Percentiles rank a stretch among this genome's conserved stretches.
Evolutionary conservation across 2,329 filamentous ascomycete species (phyloP).

Genomic region (Davidsoniella australis): DNA sequence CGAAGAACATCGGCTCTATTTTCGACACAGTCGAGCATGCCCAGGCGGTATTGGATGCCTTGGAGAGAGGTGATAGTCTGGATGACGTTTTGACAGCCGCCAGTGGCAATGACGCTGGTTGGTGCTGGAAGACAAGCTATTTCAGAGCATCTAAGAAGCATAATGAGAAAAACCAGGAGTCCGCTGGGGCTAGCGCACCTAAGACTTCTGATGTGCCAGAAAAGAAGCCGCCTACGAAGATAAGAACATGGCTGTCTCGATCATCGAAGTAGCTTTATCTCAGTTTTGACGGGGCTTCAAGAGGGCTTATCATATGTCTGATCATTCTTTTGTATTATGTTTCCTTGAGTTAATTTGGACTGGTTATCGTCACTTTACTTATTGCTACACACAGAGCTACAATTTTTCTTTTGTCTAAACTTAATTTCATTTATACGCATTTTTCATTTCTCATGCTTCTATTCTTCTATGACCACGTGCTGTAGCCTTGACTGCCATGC

Average conservation of each 20-base stretch:
- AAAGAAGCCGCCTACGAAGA: neutral
- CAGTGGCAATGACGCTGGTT: neutral
- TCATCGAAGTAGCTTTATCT: neutral
- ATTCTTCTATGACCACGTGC: slow-evolving; percentile 13
- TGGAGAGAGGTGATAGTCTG: slow-evolving; percentile 26
- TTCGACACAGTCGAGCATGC: slow-evolving; percentile 34
- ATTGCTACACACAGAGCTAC: too few relatives aligned
- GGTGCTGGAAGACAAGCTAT: slow-evolving; percentile 11
- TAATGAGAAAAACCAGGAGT: neutral
- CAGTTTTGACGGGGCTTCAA: neutral
- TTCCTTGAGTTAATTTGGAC: neutral
- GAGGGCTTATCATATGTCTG: neutral
- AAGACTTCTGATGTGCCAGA: neutral
- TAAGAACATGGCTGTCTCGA: neutral
- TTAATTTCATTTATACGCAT: too few relatives aligned
- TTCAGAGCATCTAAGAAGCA: slow-evolving; percentile 2
- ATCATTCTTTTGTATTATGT: neutral
- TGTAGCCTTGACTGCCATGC: slow-evolving; percentile 45
- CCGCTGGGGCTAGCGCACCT: neutral
- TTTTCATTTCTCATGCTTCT: too few relatives aligned
- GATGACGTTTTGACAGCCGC: slow-evolving; percentile 15
- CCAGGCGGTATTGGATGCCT: slow-evolving; percentile 27
- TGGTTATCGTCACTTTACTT: too few relatives aligned
- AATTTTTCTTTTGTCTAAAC: too few relatives aligned
- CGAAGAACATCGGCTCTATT: slow-evolving; percentile 21